Base-by-base conservation (phyloP, 345 rosid species). In the Theobroma cacao region DNA sequence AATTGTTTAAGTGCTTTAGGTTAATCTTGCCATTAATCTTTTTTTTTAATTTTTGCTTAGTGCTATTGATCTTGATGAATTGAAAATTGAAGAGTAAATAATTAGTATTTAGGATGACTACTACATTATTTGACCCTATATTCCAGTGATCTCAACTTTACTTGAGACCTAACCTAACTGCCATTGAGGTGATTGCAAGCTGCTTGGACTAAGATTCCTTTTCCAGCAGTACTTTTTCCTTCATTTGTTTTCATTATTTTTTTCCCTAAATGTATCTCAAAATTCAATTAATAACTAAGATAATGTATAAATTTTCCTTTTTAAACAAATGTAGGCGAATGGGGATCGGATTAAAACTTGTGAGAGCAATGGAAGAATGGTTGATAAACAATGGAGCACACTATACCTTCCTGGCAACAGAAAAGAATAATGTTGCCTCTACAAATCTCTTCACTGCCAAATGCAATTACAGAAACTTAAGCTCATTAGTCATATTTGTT, bases 291-390 rank as follows among this genome's bases (percentile, higher is more conserved):
- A 26, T 13, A 34, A 63, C 26, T 63, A 62, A 62, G 36, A 15
- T 62, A 33, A 18, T 6, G 24, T 62, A 18, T 31, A 17, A 17
- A 33, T 33, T 62, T 33, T 62, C 24, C 40, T 3, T 36, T 3
- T 70, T 22, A 11, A 48, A 48, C 60, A 12, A 71, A 50, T 50
- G 64, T 62, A 88, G 93, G 85, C 63, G 93, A 45, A 78, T 81
- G 90, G 91, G 91, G 75, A 90, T 90, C 41, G 93, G 93, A 52
- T 75, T 85, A 13, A 80, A 77, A 55, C 93, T 90, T 41, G 85
- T 90, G 17, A 84, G 79, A 62, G 79, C 91, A 22, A 75, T 87
- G 28, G 93, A 88, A 76, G 90, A 88, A 65, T 90, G 91, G 90
- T 77, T 88, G 78, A 50, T 70, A 14, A 76, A 75, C 38, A 84